Base-by-base conservation (phyloP, 78 protist species). In the Mastigamoeba balamuthi region DNA sequence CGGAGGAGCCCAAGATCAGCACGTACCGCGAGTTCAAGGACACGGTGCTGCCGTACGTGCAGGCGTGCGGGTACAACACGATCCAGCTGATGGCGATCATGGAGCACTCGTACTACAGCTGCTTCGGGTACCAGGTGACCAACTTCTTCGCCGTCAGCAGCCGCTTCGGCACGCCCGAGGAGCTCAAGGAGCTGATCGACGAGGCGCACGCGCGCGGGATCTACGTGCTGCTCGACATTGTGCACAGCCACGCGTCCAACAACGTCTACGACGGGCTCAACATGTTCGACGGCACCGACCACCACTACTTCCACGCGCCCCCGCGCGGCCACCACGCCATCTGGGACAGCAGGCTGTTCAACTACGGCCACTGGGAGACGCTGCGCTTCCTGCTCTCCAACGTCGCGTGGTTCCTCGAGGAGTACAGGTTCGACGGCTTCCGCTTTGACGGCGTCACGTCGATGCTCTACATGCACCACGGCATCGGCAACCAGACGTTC, bases 101-200 rank as follows among this genome's bases (percentile, higher is more conserved):
- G 93, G 98, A 96, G 82, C 99, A 96, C 72, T 92, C 96, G 0
- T 96, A 92, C 85, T 96, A 96, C 78, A 97, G 95, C 10, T 77
- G 87, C 10, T 94, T 93, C 69, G 97, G 96, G 0, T 95, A 92
- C 79, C 96, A 78, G 72, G 93, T 91, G 7, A 88, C 95, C 4
- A 69, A 69, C 65, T 88, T 88, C 44, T 91, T 85, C 42, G 95
- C 95, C 0, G 81, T 85, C 5, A 40, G 74, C 1, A 40, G 77
- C 29, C 70, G 88, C n/a, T 84, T 78, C 30, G 88, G 88, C 44
- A 84, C 88, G 38, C 88, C 88, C 0, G 88, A 84, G 36, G 95
- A 87, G 40, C 85, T 96, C 65, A 85, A 81, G 76, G 66, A 66
- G 27, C 85, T 96, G 63, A 69, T 96, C 28, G 98, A 96, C 80